Evolutionary conservation across 2,329 filamentous ascomycete genomes (phyloP), one percentile per base, ranked within the genome.

Genomic region (Gaeumannomyces tritici): DNA sequence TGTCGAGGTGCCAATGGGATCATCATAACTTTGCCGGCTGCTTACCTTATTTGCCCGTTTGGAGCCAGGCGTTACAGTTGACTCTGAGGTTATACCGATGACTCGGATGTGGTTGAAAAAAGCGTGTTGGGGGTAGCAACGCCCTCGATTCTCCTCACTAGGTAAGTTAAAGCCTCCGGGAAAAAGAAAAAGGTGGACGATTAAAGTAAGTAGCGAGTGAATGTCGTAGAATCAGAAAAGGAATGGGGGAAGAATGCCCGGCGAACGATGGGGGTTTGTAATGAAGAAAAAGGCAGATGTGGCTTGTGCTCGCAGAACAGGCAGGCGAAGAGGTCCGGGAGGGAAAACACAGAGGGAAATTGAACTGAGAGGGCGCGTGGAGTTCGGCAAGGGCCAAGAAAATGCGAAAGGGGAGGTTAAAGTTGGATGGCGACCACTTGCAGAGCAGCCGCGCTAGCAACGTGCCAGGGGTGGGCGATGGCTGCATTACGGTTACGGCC

Each of bases 131-230:
- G 18, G 42, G 42, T 51, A 51, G 42, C 21, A 21, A 51, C n/a
- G 42, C 42, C 42, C 42, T 51, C 21, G 42, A 51, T 51, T 21
- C 42, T 51, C 42, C 42, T 51, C 42, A n/a, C 18, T 51, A n/a
- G 18, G 5, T n/a, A 7, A n/a, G 18, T 3, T n/a, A 7, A 51
- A 51, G 42, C 42, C 42, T 21, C 42, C 42, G 42, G 42, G 42
- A 51, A 51, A 35, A 51, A 51, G 56, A 24, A 28, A 58, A 58
- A 35, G 33, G n/a, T 58, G 56, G 56, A 33, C 55, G 31, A 56
- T 55, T 61, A 61, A 61, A 57, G 51, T 61, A 57, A 33, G 28
- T 56, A 61, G 54, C 60, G 60, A 61, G 60, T 57, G 60, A 61
- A 61, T 55, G 54, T 61, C 60, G 60, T 57, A 42, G 54, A 35